These are phyloP conservation scores for Populus davidiana DNA, from an alignment of 345 rosid species.

Conservation along the genomic window DNA sequence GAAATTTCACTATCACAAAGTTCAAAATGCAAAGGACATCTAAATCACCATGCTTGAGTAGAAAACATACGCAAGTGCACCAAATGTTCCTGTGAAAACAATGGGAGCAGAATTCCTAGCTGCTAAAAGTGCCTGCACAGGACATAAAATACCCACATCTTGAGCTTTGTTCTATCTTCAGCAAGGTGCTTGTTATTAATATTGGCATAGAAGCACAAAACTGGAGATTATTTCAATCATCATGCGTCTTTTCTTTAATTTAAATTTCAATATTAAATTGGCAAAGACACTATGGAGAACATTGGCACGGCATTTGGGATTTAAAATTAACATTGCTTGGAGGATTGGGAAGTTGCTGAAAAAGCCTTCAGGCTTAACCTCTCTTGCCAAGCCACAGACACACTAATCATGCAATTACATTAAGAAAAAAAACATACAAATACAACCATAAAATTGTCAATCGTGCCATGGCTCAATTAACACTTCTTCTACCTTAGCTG, in stretches of 20 bases:
- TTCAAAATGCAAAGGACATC: slow-evolving; percentile 32
- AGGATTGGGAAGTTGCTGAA: neutral
- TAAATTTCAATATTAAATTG: too few relatives aligned
- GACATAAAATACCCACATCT: slow-evolving; percentile 11
- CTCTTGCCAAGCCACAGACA: neutral
- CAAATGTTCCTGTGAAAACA: slow-evolving; percentile 82
- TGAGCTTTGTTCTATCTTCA: slow-evolving; percentile 9
- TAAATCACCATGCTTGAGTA: slow-evolving; percentile 46
- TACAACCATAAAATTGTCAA: too few relatives aligned
- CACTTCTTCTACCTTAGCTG: too few relatives aligned
- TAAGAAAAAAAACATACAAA: too few relatives aligned
- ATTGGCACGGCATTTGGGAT: neutral
- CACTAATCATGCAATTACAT: too few relatives aligned
- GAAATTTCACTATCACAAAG: slow-evolving; percentile 11
- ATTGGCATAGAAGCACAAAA: neutral
- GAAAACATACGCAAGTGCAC: slow-evolving; percentile 94
- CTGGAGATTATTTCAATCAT: neutral
- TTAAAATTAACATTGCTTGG: neutral
- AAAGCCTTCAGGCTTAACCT: neutral
- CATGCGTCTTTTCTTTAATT: too few relatives aligned
- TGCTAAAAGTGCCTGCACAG: slow-evolving; percentile 89
- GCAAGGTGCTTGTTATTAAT: too few relatives aligned
- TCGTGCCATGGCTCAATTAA: too few relatives aligned
- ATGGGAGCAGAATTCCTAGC: slow-evolving; percentile 86
- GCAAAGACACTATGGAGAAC: neutral